Base-by-base conservation (phyloP, 257 asterid species). In the Cruciata laevipes region DNA sequence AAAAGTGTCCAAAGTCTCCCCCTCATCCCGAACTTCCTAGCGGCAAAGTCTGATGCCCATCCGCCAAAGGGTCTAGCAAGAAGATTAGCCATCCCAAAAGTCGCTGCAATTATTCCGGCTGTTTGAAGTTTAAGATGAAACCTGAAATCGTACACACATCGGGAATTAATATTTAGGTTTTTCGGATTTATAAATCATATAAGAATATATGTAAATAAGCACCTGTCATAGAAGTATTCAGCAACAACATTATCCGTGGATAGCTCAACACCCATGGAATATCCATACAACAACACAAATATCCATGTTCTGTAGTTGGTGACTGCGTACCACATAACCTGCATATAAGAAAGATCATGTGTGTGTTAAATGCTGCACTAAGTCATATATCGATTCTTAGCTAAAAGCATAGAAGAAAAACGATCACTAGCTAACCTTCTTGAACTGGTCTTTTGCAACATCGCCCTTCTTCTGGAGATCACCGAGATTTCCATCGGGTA, bases 271-370 rank as follows among this genome's bases (percentile, higher is more conserved):
- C 95, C 95, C 90, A 84, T 83, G 2, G 95, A 87, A 37, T 81
- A 87, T 11, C 95, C 95, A 8, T 87, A 87, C 12, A 87, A 77
- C 7, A 83, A 81, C 14, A 77, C 86, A 47, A 85, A 85, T 17
- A 85, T 79, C 95, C 95, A 87, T 3, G 95, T 87, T 30, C 95
- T 75, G 77, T 87, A 87, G 72, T 87, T 87, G 51, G 86, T 83
- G 17, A 64, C 81, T 0, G 89, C 91, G 38, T 82, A 75, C 87
- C 84, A 78, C 35, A 87, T 5, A 13, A 85, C 77, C 88, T 84
- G 51, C 16, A 38, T 3, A 38, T 35, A 38, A 3, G 30, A 1
- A 27, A 27, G 30, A 27, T 27, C 47, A 38, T 38, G 47, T 38
- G 47, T 38, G 47, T 38, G 47, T 38, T 38, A 38, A 38, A 38